Percentiles rank a stretch among this genome's conserved stretches.
Conservation (phyloP, 129 eudicot genomes). For the Escallonia rubra region DNA sequence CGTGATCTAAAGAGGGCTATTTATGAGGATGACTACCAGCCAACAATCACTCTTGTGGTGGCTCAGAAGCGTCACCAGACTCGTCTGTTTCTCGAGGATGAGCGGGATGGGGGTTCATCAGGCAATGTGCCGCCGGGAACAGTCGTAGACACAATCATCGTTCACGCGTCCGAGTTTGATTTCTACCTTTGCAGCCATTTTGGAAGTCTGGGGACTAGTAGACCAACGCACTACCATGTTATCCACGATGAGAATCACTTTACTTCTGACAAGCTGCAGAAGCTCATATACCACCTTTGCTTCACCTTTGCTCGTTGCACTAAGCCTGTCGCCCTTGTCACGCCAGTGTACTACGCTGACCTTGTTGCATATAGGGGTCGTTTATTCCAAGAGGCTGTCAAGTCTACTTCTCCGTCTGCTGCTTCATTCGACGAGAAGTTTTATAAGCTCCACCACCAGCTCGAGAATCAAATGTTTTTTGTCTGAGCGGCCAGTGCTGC, state of each 20-base stretch:
- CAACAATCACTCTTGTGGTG: slow-evolving; percentile 56
- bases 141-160: slow-evolving; percentile 52
- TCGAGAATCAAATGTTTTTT: no score
- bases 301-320: slow-evolving; percentile 66
- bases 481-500: no score
- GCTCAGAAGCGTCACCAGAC: slow-evolving; percentile 80
- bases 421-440: no score
- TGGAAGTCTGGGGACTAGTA: slow-evolving; percentile 74
- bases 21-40: slow-evolving; percentile 39
- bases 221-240: slow-evolving; percentile 67
- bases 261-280: slow-evolving; percentile 51
- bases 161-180: slow-evolving; percentile 52
- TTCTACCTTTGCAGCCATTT: slow-evolving; percentile 69
- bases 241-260: slow-evolving; percentile 51
- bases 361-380: slow-evolving; percentile 73
- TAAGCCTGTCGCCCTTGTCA: slow-evolving; percentile 61
- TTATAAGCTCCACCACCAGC: no score
- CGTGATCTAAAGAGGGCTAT: slow-evolving; percentile 40
- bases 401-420: no score
- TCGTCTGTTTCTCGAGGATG: slow-evolving; percentile 40
- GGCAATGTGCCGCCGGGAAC: slow-evolving; percentile 74
- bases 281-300: slow-evolving; percentile 53
- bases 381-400: slow-evolving; percentile 45
- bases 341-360: slow-evolving; percentile 76
- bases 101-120: slow-evolving; percentile 8